Base-by-base conservation (phyloP, 805 yeast genomes). In the Ogataea henricii region DNA sequence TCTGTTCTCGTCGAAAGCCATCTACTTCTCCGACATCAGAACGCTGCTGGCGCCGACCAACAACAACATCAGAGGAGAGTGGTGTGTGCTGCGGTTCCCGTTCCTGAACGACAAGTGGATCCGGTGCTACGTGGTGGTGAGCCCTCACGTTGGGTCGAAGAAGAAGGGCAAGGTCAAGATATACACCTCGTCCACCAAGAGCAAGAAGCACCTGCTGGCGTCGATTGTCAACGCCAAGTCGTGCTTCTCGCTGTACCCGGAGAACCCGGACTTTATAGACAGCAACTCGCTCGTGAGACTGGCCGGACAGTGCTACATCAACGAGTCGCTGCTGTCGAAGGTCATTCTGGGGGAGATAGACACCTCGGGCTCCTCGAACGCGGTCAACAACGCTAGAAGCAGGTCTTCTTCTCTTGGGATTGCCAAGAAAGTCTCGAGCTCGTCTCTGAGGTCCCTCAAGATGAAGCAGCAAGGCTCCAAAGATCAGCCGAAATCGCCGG, bases 41-140 rank as follows among this genome's bases (percentile, higher is more conserved):
- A 78, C 83, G 1, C 67, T 83, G 16, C 67, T 83, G 52, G 74
- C 80, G 4, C 77, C 77, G 37, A 76, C 73, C 50, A 72, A 79
- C 50, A 65, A 70, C 43, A 75, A 68, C 54, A 58, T 72, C 4
- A 71, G 73, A 51, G 76, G 67, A 39, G 89, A 83, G 56, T 82
- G 87, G 86, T 79, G 82, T 60, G 78, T 80, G 58, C 62, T 83
- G 53, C 68, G 85, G 49, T 76, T 83, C 55, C 84, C 84, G 9
- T 79, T 77, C 49, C 67, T 81, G 37, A 75, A 80, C 39, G 73
- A 73, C 53, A 77, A 79, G 57, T 83, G 88, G 88, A 59, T 79
- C 26, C 72, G 76, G 54, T 79, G 82, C 52, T 79, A 63, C 47
- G 69, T 78, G 52, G 79, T 73, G 2, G 68, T 81, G 3, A 60